These are phyloP conservation scores for Lachancea thermotolerans DNA, from an alignment of 805 yeast genomes.

Conservation along the genomic window DNA sequence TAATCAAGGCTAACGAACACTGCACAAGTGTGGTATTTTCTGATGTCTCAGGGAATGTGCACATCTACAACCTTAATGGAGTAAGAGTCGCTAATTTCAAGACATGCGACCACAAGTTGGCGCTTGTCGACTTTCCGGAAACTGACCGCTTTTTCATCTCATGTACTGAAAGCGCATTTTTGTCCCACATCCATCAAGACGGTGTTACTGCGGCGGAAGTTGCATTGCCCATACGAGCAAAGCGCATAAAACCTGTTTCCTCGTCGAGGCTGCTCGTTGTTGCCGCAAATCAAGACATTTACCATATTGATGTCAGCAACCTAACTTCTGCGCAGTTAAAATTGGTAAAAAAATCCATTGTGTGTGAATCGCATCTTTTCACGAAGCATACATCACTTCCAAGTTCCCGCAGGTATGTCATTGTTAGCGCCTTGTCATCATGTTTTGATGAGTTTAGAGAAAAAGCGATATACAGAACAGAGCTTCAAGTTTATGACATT, in stretches of 20 bases:
- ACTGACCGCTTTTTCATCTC: not conserved
- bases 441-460: constrained; percentile 6
- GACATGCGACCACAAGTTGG: constrained; percentile 1
- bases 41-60: constrained; percentile 1
- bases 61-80: constrained; percentile 1
- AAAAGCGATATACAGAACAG: constrained; percentile 2
- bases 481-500: constrained; percentile 16
- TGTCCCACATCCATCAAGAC: not conserved
- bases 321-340: not conserved
- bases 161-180: constrained; percentile 1
- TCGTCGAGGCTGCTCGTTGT: not conserved
- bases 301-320: not conserved
- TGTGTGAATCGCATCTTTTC: constrained; percentile 6
- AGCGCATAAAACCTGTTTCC: not conserved
- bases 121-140: constrained; percentile 1
- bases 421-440: constrained; percentile 11
- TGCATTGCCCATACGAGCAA: not conserved
- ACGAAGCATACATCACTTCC: constrained; percentile 14
- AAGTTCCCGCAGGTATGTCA: constrained; percentile 13
- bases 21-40: not conserved
- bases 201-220: constrained; percentile 1
- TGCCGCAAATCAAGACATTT: not conserved
- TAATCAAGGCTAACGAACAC: not conserved
- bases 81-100: not conserved
- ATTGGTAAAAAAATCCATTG: not conserved